A percentile compares a stretch with the other conserved stretches of the same genome.
These are phyloP conservation scores for Neophaeococcomyces aloes DNA, from an alignment of 2,329 filamentous ascomycete species.

Conservation along the genomic window DNA sequence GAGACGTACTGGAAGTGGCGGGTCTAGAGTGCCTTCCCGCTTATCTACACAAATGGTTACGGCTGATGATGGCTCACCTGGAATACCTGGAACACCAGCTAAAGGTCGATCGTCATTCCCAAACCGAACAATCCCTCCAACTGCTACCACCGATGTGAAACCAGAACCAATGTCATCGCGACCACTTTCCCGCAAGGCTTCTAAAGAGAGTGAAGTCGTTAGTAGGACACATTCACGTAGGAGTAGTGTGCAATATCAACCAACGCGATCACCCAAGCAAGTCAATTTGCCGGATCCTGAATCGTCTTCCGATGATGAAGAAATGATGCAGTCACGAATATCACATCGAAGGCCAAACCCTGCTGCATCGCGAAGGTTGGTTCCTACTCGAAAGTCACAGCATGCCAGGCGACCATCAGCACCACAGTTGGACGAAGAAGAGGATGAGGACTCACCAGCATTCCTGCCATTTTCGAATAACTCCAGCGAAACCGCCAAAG, in stretches of 20 bases:
- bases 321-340: slow-evolving; percentile 20
- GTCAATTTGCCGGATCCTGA: slow-evolving; percentile 12
- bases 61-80: slow-evolving; percentile 12
- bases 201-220: slow-evolving; percentile 14
- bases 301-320: slow-evolving; percentile 19
- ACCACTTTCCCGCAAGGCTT: slow-evolving; percentile 17
- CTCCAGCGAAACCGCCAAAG: slow-evolving; percentile 8
- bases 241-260: slow-evolving; percentile 20
- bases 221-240: slow-evolving; percentile 15
- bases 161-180: slow-evolving; percentile 11
- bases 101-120: slow-evolving; percentile 18
- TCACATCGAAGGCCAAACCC: slow-evolving; percentile 17
- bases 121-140: slow-evolving; percentile 11
- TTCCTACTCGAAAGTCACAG: slow-evolving; percentile 3
- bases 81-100: slow-evolving; percentile 17
- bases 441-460: slow-evolving; percentile 35
- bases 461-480: slow-evolving; percentile 32
- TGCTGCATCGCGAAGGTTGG: slow-evolving; percentile 1
- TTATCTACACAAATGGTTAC: slow-evolving; percentile 23
- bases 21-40: slow-evolving; percentile 30
- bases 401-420: slow-evolving; percentile 4
- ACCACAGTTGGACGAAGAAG: slow-evolving; percentile 29
- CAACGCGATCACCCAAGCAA: slow-evolving; percentile 16
- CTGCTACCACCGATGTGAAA: slow-evolving; percentile 5
- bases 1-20: slow-evolving; percentile 26